phyloP scores from a whole-genome alignment of 176 grass and related monocot genomes.

The Secale cereale region DNA sequence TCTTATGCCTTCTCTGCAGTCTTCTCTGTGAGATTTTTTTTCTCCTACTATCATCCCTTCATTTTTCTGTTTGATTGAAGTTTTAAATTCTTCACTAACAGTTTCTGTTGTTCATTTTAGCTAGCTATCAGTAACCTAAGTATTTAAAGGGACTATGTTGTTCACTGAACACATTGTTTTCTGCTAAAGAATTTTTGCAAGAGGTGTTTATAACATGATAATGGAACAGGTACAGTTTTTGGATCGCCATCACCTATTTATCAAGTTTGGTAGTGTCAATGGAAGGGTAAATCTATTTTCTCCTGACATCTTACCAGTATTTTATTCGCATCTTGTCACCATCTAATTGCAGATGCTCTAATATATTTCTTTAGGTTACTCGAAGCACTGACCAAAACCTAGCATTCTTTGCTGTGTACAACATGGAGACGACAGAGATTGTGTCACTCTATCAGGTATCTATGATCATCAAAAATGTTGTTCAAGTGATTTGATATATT shows the following conservation, averaged over 20 bases:
- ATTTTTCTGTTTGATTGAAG: neutral
- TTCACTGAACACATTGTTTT: slow-evolving; percentile 10
- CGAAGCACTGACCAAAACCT: slow-evolving; percentile 67
- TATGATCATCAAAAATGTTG: neutral
- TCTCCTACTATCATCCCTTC: neutral
- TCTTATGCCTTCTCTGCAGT: no score
- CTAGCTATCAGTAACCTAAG: neutral
- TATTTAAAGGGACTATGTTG: slow-evolving; percentile 7
- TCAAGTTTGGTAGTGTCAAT: slow-evolving; percentile 96
- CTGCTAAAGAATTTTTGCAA: slow-evolving; percentile 23
- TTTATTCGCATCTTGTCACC: slow-evolving; percentile 11
- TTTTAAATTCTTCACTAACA: neutral
- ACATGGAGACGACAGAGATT: slow-evolving; percentile 96
- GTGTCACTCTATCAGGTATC: slow-evolving; percentile 89
- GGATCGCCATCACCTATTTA: slow-evolving; percentile 88
- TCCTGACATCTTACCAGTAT: neutral
- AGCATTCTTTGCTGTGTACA: slow-evolving; percentile 96
- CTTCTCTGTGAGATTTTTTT: no score
- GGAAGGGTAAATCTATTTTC: slow-evolving; percentile 58
- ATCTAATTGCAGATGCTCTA: slow-evolving; percentile 16
- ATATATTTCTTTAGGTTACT: slow-evolving; percentile 51
- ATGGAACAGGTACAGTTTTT: slow-evolving; percentile 89
- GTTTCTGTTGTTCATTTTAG: slow-evolving; percentile 9
- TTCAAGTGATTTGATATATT: neutral
- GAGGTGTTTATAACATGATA: slow-evolving; percentile 48